Base-by-base conservation (phyloP, 1,139 yeast genomes). In the Magnusiomyces tetraspermus region DNA sequence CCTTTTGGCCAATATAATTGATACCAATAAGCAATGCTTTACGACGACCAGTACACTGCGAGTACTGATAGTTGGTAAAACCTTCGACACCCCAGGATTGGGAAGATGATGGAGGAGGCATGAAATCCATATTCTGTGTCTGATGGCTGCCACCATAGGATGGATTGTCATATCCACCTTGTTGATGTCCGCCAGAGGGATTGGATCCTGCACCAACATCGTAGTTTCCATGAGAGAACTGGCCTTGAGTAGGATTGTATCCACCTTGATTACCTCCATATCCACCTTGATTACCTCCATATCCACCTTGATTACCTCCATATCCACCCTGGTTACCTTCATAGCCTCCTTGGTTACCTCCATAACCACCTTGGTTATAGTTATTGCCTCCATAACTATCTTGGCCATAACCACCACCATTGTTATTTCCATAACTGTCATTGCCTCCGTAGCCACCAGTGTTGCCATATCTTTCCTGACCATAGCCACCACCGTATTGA, bases 1-100 rank as follows among this genome's bases (percentile, higher is more conserved):
- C 84, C 50, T 69, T 71, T n/a, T 84, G 69, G 8, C 95, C 95
- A 61, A 81, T 74, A 68, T 90, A 90, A 70, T 90, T 90, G 69
- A 88, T 85, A 13, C 97, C 97, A 52, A 90, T 76, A 53, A 89
- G 68, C 54, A 90, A 69, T 0, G 97, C 97, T 71, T 89, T 90
- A 59, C 83, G 80, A 49, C 73, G 73, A 17, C 95, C 95, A 1
- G 78, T 70, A 73, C 92, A 84, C 66, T 79, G 79, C 38, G 95
- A 86, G 70, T 85, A 85, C 66, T 82, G 84, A 67, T 71, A 84
- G 50, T 72, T 70, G 62, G 60, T 60, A 5, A 4, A 22, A 22
- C 60, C 60, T 15, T 59, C 59, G 4, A 60, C 60, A 22, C 73
- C 74, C 53, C 68, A 70, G 6, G 67, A 61, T 57, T 72, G 76